Conservation (phyloP, 148 eudicot species). For the Talinum fruticosum region DNA sequence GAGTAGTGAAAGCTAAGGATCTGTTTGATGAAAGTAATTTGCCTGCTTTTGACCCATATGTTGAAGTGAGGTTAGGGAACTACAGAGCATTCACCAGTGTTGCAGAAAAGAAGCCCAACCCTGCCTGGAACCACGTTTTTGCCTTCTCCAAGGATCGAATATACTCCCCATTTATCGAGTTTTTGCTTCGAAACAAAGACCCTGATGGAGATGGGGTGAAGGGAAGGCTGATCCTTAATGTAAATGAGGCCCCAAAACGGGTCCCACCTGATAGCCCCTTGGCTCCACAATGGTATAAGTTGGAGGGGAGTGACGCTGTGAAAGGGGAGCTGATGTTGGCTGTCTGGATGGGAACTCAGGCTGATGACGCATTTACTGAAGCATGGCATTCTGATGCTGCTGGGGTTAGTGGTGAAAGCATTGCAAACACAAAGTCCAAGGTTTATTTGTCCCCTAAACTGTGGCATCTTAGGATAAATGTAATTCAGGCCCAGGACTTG, state of each 20-base stretch:
- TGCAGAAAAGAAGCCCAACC: conserved; percentile 25
- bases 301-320: conserved; percentile 18
- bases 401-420: conserved; percentile 22
- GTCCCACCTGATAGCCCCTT: conserved; percentile 43
- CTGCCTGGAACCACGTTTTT: conserved; percentile 38
- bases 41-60: conserved; percentile 36
- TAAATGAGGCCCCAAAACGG: conserved; percentile 30
- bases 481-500: conserved; percentile 36
- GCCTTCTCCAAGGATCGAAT: conserved; percentile 37
- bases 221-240: conserved; percentile 29
- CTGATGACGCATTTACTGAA: conserved; percentile 43
- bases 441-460: conserved; percentile 44
- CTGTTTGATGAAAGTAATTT: conserved; percentile 24
- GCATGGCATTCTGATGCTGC: conserved; percentile 41
- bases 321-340: conserved; percentile 39
- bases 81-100: conserved; percentile 29
- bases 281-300: conserved; percentile 43
- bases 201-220: conserved; percentile 19
- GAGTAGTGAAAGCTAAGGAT: conserved; percentile 53
- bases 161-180: conserved; percentile 23
- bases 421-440: conserved; percentile 33
- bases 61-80: conserved; percentile 58
- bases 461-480: conserved; percentile 42
- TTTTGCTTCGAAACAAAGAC: conserved; percentile 19
- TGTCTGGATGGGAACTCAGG: conserved; percentile 49